Percentiles rank a stretch among this genome's conserved stretches.
Evolutionary conservation across 1,139 yeast genomes (phyloP).

Genomic region (Saccharomycopsis phalli): DNA sequence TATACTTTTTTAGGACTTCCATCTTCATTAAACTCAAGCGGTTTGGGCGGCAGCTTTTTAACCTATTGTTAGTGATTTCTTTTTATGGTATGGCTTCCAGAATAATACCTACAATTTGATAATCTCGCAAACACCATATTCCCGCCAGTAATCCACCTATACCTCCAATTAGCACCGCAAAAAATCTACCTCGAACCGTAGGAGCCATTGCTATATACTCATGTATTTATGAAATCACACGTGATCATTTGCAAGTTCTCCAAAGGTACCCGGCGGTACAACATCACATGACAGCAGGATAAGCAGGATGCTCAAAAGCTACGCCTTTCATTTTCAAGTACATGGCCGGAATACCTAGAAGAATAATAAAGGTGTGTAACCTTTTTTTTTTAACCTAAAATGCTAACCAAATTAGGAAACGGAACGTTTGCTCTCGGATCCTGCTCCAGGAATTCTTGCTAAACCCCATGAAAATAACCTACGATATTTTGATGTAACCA

Average conservation of each 20-base stretch:
- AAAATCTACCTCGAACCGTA: slow-evolving; percentile 14
- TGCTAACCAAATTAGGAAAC: slow-evolving; percentile 48
- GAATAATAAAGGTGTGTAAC: slow-evolving; percentile 65
- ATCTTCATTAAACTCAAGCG: slow-evolving; percentile 18
- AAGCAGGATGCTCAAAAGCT: background rate
- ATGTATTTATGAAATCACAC: too few species aligned
- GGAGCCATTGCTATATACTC: too few species aligned
- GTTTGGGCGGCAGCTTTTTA: slow-evolving; percentile 17
- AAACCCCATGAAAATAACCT: slow-evolving; percentile 88
- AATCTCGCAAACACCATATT: slow-evolving; percentile 11
- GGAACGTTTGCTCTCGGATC: slow-evolving; percentile 83
- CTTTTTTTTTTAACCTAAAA: slow-evolving; percentile 3
- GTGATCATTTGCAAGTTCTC: too few species aligned
- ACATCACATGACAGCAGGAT: slow-evolving; percentile 2
- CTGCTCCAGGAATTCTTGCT: slow-evolving; percentile 94
- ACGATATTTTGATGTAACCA: slow-evolving; percentile 80
- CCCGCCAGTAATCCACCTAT: slow-evolving; percentile 11
- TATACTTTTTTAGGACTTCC: slow-evolving; percentile 18
- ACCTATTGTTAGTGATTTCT: slow-evolving; percentile 8
- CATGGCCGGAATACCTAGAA: slow-evolving; percentile 72
- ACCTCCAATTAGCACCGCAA: slow-evolving; percentile 13
- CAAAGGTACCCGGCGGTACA: too few species aligned
- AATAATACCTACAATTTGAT: slow-evolving; percentile 16
- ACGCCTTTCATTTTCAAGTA: background rate
- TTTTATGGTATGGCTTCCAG: background rate